These are phyloP conservation scores for Eucalyptus leucophloia DNA, from an alignment of 345 rosid species.

Conservation along the genomic window DNA sequence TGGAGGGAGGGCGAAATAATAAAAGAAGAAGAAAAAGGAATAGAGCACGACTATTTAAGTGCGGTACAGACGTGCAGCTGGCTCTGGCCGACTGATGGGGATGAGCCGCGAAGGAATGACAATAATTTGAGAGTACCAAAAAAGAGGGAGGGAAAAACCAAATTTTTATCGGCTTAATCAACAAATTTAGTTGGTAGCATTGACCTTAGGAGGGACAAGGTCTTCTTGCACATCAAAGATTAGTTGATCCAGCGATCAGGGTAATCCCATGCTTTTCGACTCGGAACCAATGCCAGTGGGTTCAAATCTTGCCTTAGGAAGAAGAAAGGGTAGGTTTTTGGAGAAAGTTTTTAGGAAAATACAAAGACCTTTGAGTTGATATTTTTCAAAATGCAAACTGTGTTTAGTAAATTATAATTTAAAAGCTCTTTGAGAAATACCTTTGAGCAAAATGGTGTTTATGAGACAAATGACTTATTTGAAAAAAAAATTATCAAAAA, in stretches of 20 bases:
- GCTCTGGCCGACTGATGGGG: not conserved
- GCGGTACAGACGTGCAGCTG: not conserved
- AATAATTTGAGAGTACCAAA: not conserved
- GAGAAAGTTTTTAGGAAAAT: no score
- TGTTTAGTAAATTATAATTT: no score
- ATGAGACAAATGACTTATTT: no score
- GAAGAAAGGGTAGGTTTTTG: no score
- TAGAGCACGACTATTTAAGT: not conserved
- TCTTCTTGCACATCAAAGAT: not conserved
- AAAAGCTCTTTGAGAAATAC: no score
- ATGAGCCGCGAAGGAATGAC: not conserved
- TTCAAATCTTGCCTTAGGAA: not conserved
- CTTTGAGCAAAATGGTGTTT: no score
- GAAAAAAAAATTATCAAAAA: no score
- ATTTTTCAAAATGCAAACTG: no score
- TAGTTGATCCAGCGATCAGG: not conserved
- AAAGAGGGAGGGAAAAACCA: not conserved
- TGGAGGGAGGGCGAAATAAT: not conserved
- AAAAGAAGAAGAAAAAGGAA: not conserved
- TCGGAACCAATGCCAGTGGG: fast-evolving
- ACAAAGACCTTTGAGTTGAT: no score
- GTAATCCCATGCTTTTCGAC: not conserved
- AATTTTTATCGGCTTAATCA: not conserved
- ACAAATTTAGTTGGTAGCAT: not conserved
- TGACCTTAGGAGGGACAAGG: not conserved